These are phyloP conservation scores for Candida ponderosae DNA, from an alignment of 805 yeast genomes.

Conservation along the genomic window DNA sequence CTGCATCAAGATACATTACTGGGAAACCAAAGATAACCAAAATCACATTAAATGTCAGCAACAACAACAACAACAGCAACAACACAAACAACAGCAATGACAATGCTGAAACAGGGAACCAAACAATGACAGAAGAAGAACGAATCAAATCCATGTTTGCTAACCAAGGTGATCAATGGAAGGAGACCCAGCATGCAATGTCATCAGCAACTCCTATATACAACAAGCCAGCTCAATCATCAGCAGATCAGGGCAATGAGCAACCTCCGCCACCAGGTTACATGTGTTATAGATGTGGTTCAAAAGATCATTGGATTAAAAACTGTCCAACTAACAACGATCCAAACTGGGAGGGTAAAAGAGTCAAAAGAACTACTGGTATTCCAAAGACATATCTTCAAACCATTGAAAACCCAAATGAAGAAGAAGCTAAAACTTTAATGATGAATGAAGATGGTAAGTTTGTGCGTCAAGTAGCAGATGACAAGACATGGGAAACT, in stretches of 20 bases:
- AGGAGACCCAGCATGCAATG: slow-evolving; percentile 85
- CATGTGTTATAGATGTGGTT: slow-evolving; percentile 94
- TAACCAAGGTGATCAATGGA: slow-evolving; percentile 92
- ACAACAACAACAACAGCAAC: slow-evolving; percentile 11
- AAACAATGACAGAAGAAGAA: slow-evolving; percentile 70
- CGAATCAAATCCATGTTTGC: slow-evolving; percentile 86
- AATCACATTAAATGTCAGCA: slow-evolving; percentile 18
- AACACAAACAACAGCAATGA: slow-evolving; percentile 3
- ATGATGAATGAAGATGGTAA: slow-evolving; percentile 93
- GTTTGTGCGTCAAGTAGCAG: slow-evolving; percentile 94
- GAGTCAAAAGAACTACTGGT: slow-evolving; percentile 92
- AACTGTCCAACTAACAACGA: slow-evolving; percentile 93
- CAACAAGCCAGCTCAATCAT: slow-evolving; percentile 31
- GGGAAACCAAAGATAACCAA: slow-evolving; percentile 56
- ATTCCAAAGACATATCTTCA: slow-evolving; percentile 90
- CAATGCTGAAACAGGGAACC: slow-evolving; percentile 23
- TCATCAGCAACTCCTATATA: slow-evolving; percentile 77
- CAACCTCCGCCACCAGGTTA: slow-evolving; percentile 93
- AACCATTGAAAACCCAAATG: slow-evolving; percentile 74
- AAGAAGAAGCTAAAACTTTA: slow-evolving; percentile 52
- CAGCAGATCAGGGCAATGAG: slow-evolving; percentile 33
- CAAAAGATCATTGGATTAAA: slow-evolving; percentile 91
- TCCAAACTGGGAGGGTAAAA: slow-evolving; percentile 88
- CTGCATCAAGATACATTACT: slow-evolving; percentile 62
- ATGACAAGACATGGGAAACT: slow-evolving; percentile 80